Conservation (phyloP, 108 stramenopile genomes). For the Nannochloropsis salina region DNA sequence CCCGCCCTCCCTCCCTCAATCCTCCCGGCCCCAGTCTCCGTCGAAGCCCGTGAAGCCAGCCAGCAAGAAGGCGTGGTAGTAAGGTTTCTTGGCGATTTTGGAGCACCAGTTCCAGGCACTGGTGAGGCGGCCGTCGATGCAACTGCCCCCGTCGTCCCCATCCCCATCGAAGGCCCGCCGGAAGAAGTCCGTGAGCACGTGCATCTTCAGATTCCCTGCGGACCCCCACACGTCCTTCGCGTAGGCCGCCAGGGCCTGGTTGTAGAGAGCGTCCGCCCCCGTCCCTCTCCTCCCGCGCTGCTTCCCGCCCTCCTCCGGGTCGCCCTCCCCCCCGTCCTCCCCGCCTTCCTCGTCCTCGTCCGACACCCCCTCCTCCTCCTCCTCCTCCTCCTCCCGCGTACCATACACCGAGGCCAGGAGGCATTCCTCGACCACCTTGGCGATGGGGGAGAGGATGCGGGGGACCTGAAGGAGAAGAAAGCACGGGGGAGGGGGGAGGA, state of each 20-base stretch:
- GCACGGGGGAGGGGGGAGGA: neutral
- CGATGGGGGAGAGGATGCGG: conserved; percentile 66
- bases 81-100: conserved; percentile 66
- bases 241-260: conserved; percentile 47
- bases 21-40: conserved; percentile 63
- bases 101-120: conserved; percentile 76
- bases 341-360: conserved; percentile 51
- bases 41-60: conserved; percentile 77
- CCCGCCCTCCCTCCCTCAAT: neutral
- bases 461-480: conserved; percentile 55
- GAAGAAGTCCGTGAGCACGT: conserved; percentile 71
- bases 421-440: conserved; percentile 54
- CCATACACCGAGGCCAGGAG: conserved; percentile 54
- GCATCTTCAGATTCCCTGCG: conserved; percentile 55
- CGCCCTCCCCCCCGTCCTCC: conserved; percentile 54
- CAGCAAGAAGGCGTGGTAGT: conserved; percentile 68
- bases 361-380: neutral
- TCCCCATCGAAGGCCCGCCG: conserved; percentile 71
- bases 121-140: conserved; percentile 81
- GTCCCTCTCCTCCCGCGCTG: no score
- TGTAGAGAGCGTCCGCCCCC: neutral
- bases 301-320: conserved; percentile 33
- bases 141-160: conserved; percentile 76
- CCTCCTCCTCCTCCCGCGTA: conserved; percentile 50
- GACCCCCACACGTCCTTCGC: conserved; percentile 59